phyloP scores from a whole-genome alignment of 2,329 filamentous ascomycete species.

The Colletotrichum camelliae region DNA sequence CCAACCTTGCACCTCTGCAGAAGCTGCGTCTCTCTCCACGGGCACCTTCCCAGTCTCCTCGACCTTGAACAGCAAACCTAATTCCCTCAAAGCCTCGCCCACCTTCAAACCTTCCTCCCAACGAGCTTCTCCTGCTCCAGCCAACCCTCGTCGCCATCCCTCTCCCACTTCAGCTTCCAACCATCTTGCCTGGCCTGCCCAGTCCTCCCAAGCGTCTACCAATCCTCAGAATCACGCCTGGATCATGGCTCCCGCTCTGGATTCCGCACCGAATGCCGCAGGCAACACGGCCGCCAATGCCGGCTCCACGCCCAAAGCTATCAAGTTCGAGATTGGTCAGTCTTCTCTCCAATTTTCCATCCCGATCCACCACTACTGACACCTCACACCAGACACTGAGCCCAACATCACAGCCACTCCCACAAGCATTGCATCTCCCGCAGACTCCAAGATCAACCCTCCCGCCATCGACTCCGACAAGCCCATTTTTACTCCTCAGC shows the following conservation, averaged over 20 bases:
- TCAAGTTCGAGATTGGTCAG: neutral
- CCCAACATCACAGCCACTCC: neutral
- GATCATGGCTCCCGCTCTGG: neutral
- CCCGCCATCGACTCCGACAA: neutral
- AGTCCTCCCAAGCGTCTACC: neutral
- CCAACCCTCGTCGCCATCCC: neutral
- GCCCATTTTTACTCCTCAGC: neutral
- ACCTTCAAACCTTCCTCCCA: neutral
- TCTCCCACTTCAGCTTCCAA: neutral
- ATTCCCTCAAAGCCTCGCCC: neutral
- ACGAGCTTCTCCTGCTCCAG: neutral
- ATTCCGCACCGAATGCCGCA: neutral
- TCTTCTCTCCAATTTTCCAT: neutral
- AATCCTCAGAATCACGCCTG: neutral
- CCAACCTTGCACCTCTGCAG: neutral
- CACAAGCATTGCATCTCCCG: neutral
- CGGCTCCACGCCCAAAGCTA: neutral
- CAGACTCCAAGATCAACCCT: neutral
- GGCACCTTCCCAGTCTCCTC: neutral
- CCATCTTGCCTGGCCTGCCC: neutral
- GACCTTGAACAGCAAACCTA: neutral
- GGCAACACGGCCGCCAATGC: neutral
- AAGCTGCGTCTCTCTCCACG: neutral
- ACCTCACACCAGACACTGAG: neutral
- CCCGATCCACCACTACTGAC: neutral